Conservation (phyloP, 768 basidiomycete genomes). For the Gloeopeniophorella convolvens region DNA sequence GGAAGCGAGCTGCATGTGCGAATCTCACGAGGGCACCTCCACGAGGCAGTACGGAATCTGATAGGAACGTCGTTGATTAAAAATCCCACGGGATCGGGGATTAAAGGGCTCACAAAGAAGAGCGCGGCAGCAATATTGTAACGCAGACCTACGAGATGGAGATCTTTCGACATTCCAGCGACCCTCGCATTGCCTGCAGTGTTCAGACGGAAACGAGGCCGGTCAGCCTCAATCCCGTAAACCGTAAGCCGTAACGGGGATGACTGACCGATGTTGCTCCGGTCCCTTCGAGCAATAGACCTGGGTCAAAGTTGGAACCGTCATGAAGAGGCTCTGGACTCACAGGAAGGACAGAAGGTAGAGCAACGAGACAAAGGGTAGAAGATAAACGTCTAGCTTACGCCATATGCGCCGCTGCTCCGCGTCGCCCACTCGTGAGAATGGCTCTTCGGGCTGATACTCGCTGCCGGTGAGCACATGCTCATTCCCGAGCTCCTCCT, state of each 20-base stretch:
- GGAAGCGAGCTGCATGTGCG: not conserved
- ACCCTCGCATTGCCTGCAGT: constrained; percentile 30
- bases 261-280: constrained; percentile 17
- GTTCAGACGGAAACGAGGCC: not conserved
- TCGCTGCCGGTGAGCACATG: not conserved
- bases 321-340: not conserved
- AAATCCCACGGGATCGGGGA: not conserved
- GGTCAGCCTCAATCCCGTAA: too few species aligned
- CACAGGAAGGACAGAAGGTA: constrained; percentile 21
- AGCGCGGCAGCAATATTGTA: constrained; percentile 36
- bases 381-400: constrained; percentile 11
- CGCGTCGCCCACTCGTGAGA: not conserved
- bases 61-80: not conserved
- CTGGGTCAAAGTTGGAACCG: not conserved
- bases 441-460: not conserved
- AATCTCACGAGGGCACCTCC: constrained; percentile 34
- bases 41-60: constrained; percentile 34
- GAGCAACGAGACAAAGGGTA: constrained; percentile 15
- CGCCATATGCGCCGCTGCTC: constrained; percentile 7
- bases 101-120: constrained; percentile 29
- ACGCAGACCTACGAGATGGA: constrained; percentile 29
- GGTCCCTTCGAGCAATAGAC: constrained; percentile 13
- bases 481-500: not conserved
- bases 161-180: constrained; percentile 38
- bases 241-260: not conserved